These are phyloP conservation scores for Isabelozyma pseudorhagii DNA, from an alignment of 805 yeast genomes.

Conservation along the genomic window DNA sequence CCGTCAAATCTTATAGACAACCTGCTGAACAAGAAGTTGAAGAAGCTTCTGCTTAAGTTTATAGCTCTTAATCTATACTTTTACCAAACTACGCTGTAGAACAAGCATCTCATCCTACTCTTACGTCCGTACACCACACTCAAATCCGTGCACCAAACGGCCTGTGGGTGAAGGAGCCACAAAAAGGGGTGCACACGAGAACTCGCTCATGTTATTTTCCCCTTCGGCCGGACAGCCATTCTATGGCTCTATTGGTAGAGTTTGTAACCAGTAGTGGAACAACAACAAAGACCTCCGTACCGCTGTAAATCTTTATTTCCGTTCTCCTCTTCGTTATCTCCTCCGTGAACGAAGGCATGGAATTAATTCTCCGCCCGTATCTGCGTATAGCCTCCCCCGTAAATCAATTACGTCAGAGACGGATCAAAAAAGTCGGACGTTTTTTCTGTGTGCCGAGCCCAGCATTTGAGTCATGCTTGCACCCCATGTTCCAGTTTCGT, in stretches of 20 bases:
- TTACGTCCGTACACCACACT: too few species aligned
- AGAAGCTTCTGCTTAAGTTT: slow-evolving; percentile 31
- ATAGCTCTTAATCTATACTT: not conserved
- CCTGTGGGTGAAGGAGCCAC: too few species aligned
- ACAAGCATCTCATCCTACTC: too few species aligned
- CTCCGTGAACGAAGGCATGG: not conserved
- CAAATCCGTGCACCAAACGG: too few species aligned
- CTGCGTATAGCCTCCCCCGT: not conserved
- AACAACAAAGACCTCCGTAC: not conserved
- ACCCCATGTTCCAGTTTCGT: not conserved
- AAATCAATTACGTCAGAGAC: too few species aligned
- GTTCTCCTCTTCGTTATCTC: not conserved
- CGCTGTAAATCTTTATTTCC: not conserved
- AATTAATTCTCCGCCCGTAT: not conserved
- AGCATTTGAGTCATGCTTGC: too few species aligned
- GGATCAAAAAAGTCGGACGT: too few species aligned
- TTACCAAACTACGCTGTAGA: not conserved
- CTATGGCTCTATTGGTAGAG: too few species aligned
- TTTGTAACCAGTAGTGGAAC: not conserved
- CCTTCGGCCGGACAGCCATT: too few species aligned
- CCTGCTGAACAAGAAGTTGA: slow-evolving; percentile 36
- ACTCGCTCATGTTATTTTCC: too few species aligned
- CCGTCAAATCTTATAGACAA: slow-evolving; percentile 71
- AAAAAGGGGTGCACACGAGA: too few species aligned
- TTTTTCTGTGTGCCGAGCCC: too few species aligned